Conservation (phyloP, 2,329 filamentous ascomycete species). For the Colletotrichum nymphaeae region DNA sequence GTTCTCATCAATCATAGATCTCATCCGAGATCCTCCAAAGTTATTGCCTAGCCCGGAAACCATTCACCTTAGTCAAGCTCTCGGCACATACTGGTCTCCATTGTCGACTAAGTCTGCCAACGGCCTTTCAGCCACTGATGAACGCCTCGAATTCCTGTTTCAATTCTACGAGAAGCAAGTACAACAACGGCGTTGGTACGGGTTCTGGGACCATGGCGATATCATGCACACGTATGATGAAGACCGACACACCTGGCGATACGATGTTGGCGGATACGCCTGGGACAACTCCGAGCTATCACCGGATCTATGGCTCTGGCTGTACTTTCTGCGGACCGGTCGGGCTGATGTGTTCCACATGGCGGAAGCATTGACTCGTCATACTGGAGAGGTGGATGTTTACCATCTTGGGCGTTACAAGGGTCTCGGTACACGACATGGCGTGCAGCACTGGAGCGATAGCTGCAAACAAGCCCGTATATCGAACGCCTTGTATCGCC, state of each 20-base stretch:
- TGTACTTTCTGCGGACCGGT: conserved; percentile 70
- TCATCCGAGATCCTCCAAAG: neutral
- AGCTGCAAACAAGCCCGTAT: conserved; percentile 72
- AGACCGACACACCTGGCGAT: conserved; percentile 70
- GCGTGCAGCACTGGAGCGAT: conserved; percentile 72
- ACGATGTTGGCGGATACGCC: conserved; percentile 72
- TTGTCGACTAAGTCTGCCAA: neutral
- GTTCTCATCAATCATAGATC: neutral
- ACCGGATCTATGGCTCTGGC: conserved; percentile 72
- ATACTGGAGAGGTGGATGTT: conserved; percentile 69
- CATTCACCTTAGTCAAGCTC: neutral
- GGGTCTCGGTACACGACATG: conserved; percentile 71
- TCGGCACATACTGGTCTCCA: neutral
- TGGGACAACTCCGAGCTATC: conserved; percentile 76
- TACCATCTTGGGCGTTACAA: conserved; percentile 59
- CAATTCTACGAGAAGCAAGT: conserved; percentile 67
- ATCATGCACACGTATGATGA: conserved; percentile 72
- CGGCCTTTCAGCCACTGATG: conserved; percentile 53
- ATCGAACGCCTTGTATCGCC: conserved; percentile 66
- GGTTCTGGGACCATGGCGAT: conserved; percentile 72
- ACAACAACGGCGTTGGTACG: conserved; percentile 70
- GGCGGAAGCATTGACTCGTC: conserved; percentile 68
- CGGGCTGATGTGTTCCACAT: conserved; percentile 67
- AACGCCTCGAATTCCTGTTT: conserved; percentile 65
- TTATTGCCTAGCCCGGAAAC: neutral